Percentiles rank a stretch among this genome's conserved stretches.
phyloP scores from a whole-genome alignment of 176 grass and related monocot genomes.

The Carex myosuroides region DNA sequence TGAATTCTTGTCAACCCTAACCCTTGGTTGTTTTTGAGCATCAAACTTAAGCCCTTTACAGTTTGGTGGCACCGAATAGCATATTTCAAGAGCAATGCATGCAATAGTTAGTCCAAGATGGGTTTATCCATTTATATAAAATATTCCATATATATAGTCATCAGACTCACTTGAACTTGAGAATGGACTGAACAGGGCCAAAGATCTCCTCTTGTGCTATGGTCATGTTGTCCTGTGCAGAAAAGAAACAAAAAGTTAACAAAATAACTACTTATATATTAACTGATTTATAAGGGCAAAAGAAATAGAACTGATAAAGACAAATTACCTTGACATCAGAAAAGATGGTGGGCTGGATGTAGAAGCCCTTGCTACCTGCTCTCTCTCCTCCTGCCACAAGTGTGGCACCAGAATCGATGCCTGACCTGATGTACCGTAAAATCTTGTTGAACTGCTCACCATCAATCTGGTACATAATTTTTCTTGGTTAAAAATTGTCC shows the following conservation, averaged over 20 bases:
- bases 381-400: conserved; percentile 62
- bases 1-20: background rate
- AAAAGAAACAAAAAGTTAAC: background rate
- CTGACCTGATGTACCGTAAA: conserved; percentile 52
- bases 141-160: background rate
- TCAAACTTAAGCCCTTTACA: background rate
- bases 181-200: conserved; percentile 88
- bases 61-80: background rate
- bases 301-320: background rate
- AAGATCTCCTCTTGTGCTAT: conserved; percentile 92
- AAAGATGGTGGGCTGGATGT: conserved; percentile 82
- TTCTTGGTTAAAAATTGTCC: background rate
- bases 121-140: background rate
- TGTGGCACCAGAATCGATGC: conserved; percentile 60
- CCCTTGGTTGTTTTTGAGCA: background rate
- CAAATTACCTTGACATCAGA: conserved; percentile 52
- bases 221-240: conserved; percentile 61
- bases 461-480: conserved; percentile 51
- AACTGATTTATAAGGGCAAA: background rate
- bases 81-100: background rate
- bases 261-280: background rate
- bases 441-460: conserved; percentile 79
- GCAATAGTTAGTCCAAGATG: background rate
- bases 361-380: conserved; percentile 58
- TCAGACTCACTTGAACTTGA: conserved; percentile 70